Evolutionary conservation across 2,329 filamentous ascomycete genomes (phyloP).

Genomic region (Cladophialophora chaetospira): DNA sequence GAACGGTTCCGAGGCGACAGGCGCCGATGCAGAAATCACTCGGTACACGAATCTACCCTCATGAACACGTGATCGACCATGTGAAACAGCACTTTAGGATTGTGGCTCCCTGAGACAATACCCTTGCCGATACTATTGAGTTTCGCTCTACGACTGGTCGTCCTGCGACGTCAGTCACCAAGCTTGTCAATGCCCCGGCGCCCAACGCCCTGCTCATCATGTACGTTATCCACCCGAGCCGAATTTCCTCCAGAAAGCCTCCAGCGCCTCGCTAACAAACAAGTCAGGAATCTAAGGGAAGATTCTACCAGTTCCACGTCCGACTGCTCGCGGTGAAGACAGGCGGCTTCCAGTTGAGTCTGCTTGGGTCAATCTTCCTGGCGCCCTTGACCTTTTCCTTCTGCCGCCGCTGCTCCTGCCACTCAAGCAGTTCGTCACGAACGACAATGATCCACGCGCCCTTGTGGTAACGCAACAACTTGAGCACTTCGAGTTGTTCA

Average conservation of each 20-base stretch:
- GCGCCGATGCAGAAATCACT: constrained; percentile 22
- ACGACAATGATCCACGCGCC: constrained; percentile 95
- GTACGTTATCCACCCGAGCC: constrained; percentile 8
- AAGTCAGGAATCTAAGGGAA: background rate
- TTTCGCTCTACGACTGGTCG: too few species aligned
- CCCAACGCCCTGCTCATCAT: background rate
- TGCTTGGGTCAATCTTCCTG: constrained; percentile 70
- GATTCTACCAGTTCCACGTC: constrained; percentile 85
- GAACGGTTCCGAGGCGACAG: constrained; percentile 18
- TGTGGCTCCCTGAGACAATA: too few species aligned
- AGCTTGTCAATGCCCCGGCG: background rate
- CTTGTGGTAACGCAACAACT: constrained; percentile 95
- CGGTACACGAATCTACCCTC: constrained; percentile 26
- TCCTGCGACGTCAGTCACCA: background rate
- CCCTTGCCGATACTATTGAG: too few species aligned
- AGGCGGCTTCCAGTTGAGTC: constrained; percentile 92
- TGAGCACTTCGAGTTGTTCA: constrained; percentile 88
- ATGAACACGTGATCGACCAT: constrained; percentile 2
- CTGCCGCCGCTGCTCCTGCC: constrained; percentile 69
- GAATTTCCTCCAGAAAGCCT: background rate
- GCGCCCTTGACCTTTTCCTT: constrained; percentile 79
- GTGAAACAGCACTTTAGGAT: too few species aligned
- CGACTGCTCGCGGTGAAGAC: constrained; percentile 86
- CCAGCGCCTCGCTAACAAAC: constrained; percentile 15
- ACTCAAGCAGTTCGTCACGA: constrained; percentile 75